A percentile compares a stretch with the other conserved stretches of the same genome.
Evolutionary conservation across 441 rosid genomes (phyloP).

Genomic region (Breynia disticha): DNA sequence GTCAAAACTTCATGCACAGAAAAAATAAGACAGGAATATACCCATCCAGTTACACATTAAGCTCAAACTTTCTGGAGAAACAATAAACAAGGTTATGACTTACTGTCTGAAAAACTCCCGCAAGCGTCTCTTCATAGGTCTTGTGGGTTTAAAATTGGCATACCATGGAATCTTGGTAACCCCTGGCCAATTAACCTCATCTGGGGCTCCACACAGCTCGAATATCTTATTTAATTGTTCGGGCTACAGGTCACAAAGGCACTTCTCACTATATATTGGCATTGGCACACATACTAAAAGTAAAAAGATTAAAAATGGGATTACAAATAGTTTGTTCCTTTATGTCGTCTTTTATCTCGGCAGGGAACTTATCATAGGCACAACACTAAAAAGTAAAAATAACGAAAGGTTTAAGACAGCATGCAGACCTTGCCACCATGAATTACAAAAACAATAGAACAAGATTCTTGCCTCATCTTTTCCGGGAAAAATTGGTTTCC

Average conservation of each 20-base stretch:
- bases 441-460: constrained; percentile 1
- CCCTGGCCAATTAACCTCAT: constrained; percentile 91
- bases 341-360: too few relatives aligned
- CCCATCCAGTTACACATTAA: too few relatives aligned
- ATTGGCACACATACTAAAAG: not conserved
- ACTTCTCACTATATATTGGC: not conserved
- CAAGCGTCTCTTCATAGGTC: constrained; percentile 78
- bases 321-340: too few relatives aligned
- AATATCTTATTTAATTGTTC: constrained; percentile 91
- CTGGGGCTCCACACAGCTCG: constrained; percentile 92
- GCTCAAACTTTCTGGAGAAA: too few relatives aligned
- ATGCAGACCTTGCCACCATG: too few relatives aligned
- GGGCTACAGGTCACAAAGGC: constrained; percentile 34
- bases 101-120: constrained; percentile 82
- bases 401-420: too few relatives aligned
- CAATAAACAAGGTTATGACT: constrained; percentile 17
- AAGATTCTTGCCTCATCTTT: constrained; percentile 60
- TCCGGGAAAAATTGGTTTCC: constrained; percentile 88
- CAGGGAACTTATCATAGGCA: too few relatives aligned
- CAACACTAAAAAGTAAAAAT: too few relatives aligned
- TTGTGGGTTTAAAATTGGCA: constrained; percentile 70
- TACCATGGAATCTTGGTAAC: constrained; percentile 90
- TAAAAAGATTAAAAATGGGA: too few relatives aligned
- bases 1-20: constrained; percentile 46
- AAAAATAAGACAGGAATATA: constrained; percentile 1